Base-by-base conservation (phyloP, 257 asterid species). In the Dorcoceras hygrometricum region DNA sequence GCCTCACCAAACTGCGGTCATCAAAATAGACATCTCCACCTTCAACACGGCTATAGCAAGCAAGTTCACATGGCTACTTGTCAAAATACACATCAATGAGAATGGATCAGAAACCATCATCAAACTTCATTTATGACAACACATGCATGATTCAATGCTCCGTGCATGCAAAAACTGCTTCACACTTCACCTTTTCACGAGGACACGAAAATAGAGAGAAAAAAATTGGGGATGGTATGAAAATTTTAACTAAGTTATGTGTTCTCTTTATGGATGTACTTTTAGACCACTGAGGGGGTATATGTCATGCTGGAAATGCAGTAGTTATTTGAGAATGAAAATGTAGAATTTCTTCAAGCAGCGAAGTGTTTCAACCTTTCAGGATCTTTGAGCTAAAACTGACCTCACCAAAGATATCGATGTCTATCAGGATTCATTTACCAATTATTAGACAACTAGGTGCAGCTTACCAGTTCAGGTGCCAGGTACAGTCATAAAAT, bases 11-110 rank as follows among this genome's bases (percentile, higher is more conserved):
- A 72, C 95, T 87, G 69, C 96, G 90, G 59, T 90, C 99, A 59
- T 93, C 99, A 78, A 88, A 90, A 88, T 69, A 82, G 77, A 90
- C 99, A 34, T 88, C 96, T 43, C 99, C 99, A 59, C 89, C 95
- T 85, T 93, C 97, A 36, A 74, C 88, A 16, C 97, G 96, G 78
- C 99, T 93, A 78, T 36, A 90, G 89, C 99, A 90, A 67, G 92
- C 97, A 65, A 93, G 96, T 75, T 93, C 99, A 73, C 97, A 93
- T 59, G 99, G 99, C 99, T 93, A 71, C 59, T 72, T 74, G 66
- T 48, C 57, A 80, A 57, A 66, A 80, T 22, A 77, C 55, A 77
- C 50, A 63, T 34, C 16, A 75, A 66, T 65, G 43, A 58, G 32
- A 50, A 7, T 43, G 72, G n/a, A 74, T 73, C 76, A 81, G 72